phyloP scores from a whole-genome alignment of 768 basidiomycete genomes.

The Chalciporus piperatus region DNA sequence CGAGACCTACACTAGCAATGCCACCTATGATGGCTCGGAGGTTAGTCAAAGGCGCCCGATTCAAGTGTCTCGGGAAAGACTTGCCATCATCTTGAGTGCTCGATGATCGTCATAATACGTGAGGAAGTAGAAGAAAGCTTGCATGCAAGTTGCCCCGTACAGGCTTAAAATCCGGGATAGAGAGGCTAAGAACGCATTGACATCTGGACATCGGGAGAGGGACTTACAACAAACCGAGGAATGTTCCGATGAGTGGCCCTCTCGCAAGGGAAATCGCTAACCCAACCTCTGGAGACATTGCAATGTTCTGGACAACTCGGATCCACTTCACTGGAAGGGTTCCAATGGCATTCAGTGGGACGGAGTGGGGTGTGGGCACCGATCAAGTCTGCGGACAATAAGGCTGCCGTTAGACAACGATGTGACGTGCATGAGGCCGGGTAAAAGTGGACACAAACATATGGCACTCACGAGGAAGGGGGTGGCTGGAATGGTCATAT shows the following conservation, averaged over 20 bases:
- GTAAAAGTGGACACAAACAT: background rate
- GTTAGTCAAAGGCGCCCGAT: background rate
- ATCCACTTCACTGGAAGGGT: background rate
- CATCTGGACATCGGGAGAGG: background rate
- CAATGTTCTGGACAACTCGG: background rate
- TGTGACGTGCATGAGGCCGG: background rate
- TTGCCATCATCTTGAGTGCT: slow-evolving; percentile 22
- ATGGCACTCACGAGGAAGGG: background rate
- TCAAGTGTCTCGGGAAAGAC: background rate
- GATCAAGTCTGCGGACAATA: background rate
- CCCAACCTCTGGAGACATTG: slow-evolving; percentile 7
- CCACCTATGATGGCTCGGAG: slow-evolving; percentile 13
- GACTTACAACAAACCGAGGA: slow-evolving; percentile 22
- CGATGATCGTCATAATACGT: slow-evolving; percentile 18
- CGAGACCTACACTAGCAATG: slow-evolving; percentile 15
- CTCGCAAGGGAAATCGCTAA: slow-evolving; percentile 14
- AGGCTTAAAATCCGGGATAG: slow-evolving; percentile 8
- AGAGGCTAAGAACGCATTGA: slow-evolving; percentile 1
- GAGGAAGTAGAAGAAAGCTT: slow-evolving; percentile 27
- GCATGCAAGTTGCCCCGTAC: slow-evolving; percentile 29
- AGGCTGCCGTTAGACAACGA: background rate
- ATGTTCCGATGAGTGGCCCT: slow-evolving; percentile 28
- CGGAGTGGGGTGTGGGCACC: background rate
- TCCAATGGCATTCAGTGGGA: background rate
- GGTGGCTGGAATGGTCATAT: no score